Base-by-base conservation (phyloP, 495 filamentous ascomycete genomes). In the Xylaria telfairii region DNA sequence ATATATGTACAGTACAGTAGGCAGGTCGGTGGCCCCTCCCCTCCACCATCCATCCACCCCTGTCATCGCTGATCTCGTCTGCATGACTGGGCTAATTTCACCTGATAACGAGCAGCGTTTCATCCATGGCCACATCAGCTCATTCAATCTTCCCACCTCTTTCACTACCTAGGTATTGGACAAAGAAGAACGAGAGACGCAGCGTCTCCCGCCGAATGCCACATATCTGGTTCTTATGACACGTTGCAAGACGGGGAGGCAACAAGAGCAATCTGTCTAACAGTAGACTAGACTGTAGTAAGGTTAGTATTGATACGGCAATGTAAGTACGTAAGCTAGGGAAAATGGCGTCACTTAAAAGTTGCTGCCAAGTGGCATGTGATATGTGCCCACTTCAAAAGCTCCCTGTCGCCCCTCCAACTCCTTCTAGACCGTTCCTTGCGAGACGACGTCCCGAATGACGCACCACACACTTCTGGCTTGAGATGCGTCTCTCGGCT, bases 371-470 rank as follows among this genome's bases (percentile, higher is more conserved):
- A 66, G 47, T 54, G 5, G 46, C 67, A 69, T 69, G 67, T 69
- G 67, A 69, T 61, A 54, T 69, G 57, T 63, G 46, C 57, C 67
- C 67, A 69, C 67, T 65, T 46, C 28, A 7, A 65, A 51, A 19
- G 28, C 44, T 21, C 42, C 59, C 61, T 47, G 26, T 21, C 28
- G 19, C 44, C 62, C 42, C 47, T 39, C 46, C 64, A 12, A 19
- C 46, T 30, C 57, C 49, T 44, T 46, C 41, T 21, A 17, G 26
- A 24, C 49, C 32, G 32, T 49, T 67, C 64, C 47, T 67, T 67
- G n/a, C 46, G 30, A 13, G 26, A 49, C 64, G 4, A 41, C 21
- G 37, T 42, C 47, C 19, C 44, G 37, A 54, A 69, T 69, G 57
- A 63, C 57, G 64, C 64, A 66, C 46, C 21, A 54, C 21, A 54